phyloP scores from a whole-genome alignment of 352 stramenopile species.

The Peronospora farinosa region DNA sequence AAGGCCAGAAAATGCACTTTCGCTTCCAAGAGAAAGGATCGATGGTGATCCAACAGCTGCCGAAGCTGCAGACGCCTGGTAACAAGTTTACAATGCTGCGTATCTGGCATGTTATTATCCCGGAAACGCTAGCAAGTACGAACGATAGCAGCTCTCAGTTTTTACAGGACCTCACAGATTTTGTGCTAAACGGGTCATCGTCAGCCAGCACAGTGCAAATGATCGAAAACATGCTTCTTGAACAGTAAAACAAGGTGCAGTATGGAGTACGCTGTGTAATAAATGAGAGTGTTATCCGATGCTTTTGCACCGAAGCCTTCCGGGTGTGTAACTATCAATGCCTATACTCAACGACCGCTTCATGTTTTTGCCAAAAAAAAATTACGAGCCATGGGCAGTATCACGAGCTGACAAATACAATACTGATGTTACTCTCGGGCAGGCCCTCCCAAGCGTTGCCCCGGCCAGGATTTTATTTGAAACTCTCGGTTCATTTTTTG shows the following conservation, averaged over 20 bases:
- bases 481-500: too few relatives aligned
- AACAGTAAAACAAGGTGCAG: constrained; percentile 21
- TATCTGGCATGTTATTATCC: constrained; percentile 48
- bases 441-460: too few relatives aligned
- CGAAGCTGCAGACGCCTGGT: constrained; percentile 11
- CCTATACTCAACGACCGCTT: too few relatives aligned
- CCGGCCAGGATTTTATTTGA: too few relatives aligned
- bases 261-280: constrained; percentile 14
- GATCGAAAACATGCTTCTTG: constrained; percentile 48
- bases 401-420: too few relatives aligned
- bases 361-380: too few relatives aligned
- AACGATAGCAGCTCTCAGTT: constrained; percentile 18
- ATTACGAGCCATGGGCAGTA: too few relatives aligned
- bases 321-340: too few relatives aligned
- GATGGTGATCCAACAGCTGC: too few relatives aligned
- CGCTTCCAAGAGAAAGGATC: constrained; percentile 59
- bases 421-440: too few relatives aligned
- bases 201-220: constrained; percentile 40
- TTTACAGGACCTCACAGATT: constrained; percentile 38
- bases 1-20: constrained; percentile 34
- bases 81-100: constrained; percentile 30
- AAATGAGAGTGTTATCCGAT: background rate
- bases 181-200: constrained; percentile 35
- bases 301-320: too few relatives aligned
- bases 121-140: constrained; percentile 21